phyloP scores from a whole-genome alignment of 805 yeast species.

The Blastobotrys terrestris region DNA sequence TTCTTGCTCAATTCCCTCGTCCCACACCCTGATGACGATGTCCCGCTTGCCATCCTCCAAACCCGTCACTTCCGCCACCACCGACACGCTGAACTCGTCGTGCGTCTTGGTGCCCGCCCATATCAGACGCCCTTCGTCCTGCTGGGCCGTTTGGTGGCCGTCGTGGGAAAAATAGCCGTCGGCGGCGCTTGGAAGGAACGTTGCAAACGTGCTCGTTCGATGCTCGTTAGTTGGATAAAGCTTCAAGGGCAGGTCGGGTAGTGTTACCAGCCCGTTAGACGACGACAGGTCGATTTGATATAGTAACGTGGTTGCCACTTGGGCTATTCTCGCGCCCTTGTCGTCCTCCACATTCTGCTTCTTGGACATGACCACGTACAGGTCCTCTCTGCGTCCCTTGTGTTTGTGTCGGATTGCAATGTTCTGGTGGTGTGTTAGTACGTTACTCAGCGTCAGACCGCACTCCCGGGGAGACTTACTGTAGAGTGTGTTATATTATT shows the following conservation, averaged over 20 bases:
- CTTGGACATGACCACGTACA: background rate
- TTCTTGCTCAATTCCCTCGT: background rate
- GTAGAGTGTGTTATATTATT: background rate
- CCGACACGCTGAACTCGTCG: background rate
- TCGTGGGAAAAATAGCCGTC: slow-evolving; percentile 10
- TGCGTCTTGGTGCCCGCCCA: slow-evolving; percentile 4
- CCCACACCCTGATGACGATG: background rate
- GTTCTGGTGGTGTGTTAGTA: background rate
- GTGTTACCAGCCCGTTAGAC: slow-evolving; percentile 6
- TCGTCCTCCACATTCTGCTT: background rate
- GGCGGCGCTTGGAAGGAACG: slow-evolving; percentile 13
- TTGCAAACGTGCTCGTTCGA: slow-evolving; percentile 13
- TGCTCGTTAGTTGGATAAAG: slow-evolving; percentile 10
- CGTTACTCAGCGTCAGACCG: background rate
- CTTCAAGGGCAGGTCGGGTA: slow-evolving; percentile 17
- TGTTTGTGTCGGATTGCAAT: background rate
- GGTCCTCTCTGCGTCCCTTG: background rate
- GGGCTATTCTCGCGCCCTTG: background rate
- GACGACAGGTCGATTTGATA: slow-evolving; percentile 12
- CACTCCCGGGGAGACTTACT: background rate
- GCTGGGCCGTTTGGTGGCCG: slow-evolving; percentile 10
- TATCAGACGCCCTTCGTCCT: slow-evolving; percentile 14
- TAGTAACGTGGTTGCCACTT: background rate
- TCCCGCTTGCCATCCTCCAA: background rate
- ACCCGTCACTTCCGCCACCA: background rate